Evolutionary conservation across 768 basidiomycete genomes (phyloP), one percentile per base, ranked within the genome.

Genomic region (Albatrellus ellisii): DNA sequence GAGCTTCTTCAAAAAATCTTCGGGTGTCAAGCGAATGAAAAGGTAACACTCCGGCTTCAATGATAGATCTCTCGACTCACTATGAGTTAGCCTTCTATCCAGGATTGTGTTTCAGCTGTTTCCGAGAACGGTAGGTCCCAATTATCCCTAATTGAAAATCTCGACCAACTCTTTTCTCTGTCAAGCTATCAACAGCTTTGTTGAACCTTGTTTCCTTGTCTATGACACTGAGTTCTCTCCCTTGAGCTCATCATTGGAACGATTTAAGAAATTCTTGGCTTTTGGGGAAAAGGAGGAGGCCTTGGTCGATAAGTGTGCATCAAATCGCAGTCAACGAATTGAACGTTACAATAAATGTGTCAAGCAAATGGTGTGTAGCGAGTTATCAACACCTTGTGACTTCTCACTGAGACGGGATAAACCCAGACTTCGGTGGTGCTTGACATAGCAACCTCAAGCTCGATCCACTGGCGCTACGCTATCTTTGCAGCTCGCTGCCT

Each of bases 11-110:
- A 70, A 52, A 68, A 65, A 14, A 56, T 91, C 0, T 77, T 94
- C 45, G 65, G 56, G 2, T 87, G 82, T 46, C 84, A 88, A 54
- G 74, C 81, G 43, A 85, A 91, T 52, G 87, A 90, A 60, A 89
- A 89, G 69, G 82, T 77, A 29, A 15, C n/a, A 43, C 27, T 20
- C 15, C 25, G 6, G 17, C 27, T 25, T 20, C 22, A 20, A 36
- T 39, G 26, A 42, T 10, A 4, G 1, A 0, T 2, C 9, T 2
- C 12, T 11, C 8, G 15, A 15, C 39, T 28, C 32, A 40, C 17
- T 36, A 25, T 29, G 11, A 26, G 51, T 20, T 48, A 83, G 72
- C 79, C 82, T 6, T 86, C 83, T 0, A 79, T 88, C 37, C 85
- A 88, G 63, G 72, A 77, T 40, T 72, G 72, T 45, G 74, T 86